Percentiles rank a stretch among this genome's conserved stretches.
These are phyloP conservation scores for Clathrospora elynae DNA, from an alignment of 2,329 filamentous ascomycete genomes.

Conservation along the genomic window DNA sequence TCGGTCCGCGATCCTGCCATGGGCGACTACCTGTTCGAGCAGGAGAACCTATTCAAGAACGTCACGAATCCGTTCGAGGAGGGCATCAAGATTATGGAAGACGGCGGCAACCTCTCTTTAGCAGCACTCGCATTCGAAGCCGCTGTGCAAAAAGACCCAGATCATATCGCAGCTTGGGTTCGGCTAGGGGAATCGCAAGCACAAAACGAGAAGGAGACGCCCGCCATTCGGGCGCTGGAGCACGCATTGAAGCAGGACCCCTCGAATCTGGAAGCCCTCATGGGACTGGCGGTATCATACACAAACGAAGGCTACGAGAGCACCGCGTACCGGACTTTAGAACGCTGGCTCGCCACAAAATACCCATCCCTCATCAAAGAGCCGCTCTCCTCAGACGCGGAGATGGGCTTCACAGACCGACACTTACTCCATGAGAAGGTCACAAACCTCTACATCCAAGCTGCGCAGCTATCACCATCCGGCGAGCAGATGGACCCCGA, in stretches of 20 bases:
- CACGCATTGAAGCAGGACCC: slow-evolving; percentile 87
- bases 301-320: slow-evolving; percentile 99
- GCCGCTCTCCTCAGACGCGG: slow-evolving; percentile 73
- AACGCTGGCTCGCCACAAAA: slow-evolving; percentile 95
- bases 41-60: slow-evolving; percentile 86
- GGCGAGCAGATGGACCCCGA: slow-evolving; percentile 98
- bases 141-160: slow-evolving; percentile 84
- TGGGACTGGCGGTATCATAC: slow-evolving; percentile 95
- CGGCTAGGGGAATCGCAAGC: slow-evolving; percentile 90
- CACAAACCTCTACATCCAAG: slow-evolving; percentile 86
- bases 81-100: slow-evolving; percentile 88
- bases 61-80: slow-evolving; percentile 87
- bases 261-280: slow-evolving; percentile 83
- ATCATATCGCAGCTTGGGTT: slow-evolving; percentile 92
- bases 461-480: slow-evolving; percentile 87
- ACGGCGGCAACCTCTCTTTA: slow-evolving; percentile 90
- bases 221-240: slow-evolving; percentile 91
- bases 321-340: slow-evolving; percentile 92
- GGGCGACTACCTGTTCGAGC: slow-evolving; percentile 92
- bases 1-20: slow-evolving; percentile 73
- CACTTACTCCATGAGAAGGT: slow-evolving; percentile 88
- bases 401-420: slow-evolving; percentile 93
- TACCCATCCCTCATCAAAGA: slow-evolving; percentile 82
- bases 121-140: slow-evolving; percentile 95
- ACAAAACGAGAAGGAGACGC: slow-evolving; percentile 97